Base-by-base conservation (phyloP, 768 basidiomycete genomes). In the Lepiota venenata region DNA sequence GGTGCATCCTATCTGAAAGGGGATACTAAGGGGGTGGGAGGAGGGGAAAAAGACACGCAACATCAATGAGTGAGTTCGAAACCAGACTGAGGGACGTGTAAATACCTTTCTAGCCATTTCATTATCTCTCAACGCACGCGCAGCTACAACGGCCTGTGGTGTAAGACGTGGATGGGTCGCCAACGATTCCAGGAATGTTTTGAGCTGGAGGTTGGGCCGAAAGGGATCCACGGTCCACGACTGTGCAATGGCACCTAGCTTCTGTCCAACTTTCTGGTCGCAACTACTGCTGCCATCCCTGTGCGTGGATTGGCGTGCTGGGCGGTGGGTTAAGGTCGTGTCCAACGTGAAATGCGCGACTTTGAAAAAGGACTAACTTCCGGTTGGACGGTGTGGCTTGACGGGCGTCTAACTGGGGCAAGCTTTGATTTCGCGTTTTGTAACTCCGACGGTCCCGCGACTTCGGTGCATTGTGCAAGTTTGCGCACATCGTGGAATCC, bases 211-310 rank as follows among this genome's bases (percentile, higher is more conserved):
- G 57, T 88, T 85, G 1, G 88, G 88, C 2, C 90, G 79, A 65
- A 92, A 87, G 0, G 87, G 87, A 61, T 93, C 90, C 11, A 68
- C 69, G 14, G 80, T 77, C 87, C 90, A 93, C 37, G 75, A 65
- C 40, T 77, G 69, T 1, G 85, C 87, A 46, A 90, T 78, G 9
- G 68, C 61, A 39, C 67, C 69, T 58, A 91, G 75, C 61, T 80
- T 77, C 55, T 77, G 74, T 0, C 76, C 69, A 12, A 81, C 65
- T 56, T 74, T 75, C 66, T 56, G 25, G 57, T 56, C n/a, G 61
- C 52, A 45, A 66, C 46, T 21, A 63, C 42, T 25, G 61, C 56
- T 5, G 62, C 52, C 62, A 61, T 66, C 27, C 2, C 35, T 5
- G 41, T 20, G 21, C 11, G 25, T 25, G 25, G 25, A 25, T 2